Evolutionary conservation across 2,329 filamentous ascomycete genomes (phyloP).

Genomic region (Tolypocladium ophioglossoides): DNA sequence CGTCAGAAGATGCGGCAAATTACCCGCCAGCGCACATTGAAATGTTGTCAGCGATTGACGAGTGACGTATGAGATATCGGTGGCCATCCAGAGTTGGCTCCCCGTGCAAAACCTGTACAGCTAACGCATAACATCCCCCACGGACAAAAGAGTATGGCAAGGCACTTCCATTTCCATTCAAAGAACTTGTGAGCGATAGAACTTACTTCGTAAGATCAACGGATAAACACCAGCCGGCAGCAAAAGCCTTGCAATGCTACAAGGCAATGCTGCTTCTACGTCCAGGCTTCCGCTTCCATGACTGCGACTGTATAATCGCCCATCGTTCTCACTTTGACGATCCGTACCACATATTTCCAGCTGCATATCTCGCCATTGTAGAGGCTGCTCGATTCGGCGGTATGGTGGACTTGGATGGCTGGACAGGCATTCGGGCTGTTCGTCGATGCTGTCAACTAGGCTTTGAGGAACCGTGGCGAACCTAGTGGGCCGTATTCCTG

Average conservation of each 20-base stretch:
- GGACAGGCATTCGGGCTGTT: slow-evolving; percentile 5
- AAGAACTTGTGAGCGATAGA: too few species aligned
- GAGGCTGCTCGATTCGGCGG: slow-evolving; percentile 8
- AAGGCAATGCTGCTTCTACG: slow-evolving; percentile 4
- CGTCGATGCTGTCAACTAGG: slow-evolving; percentile 7
- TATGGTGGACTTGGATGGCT: slow-evolving; percentile 8
- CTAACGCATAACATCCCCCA: too few species aligned
- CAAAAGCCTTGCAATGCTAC: slow-evolving; percentile 2
- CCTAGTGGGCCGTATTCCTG: slow-evolving; percentile 11
- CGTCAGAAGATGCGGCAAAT: too few species aligned
- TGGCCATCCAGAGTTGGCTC: too few species aligned
- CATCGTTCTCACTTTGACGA: slow-evolving; percentile 4
- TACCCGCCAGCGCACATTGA: too few species aligned
- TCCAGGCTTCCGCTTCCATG: slow-evolving; percentile 7
- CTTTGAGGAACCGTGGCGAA: slow-evolving; percentile 10
- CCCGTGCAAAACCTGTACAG: too few species aligned
- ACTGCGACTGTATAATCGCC: slow-evolving; percentile 8
- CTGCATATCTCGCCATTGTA: slow-evolving; percentile 9
- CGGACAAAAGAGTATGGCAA: too few species aligned
- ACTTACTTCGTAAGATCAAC: too few species aligned
- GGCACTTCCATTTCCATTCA: too few species aligned
- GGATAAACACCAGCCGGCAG: too few species aligned
- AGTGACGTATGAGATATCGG: too few species aligned
- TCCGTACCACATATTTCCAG: slow-evolving; percentile 5
- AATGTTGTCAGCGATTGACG: too few species aligned